Evolutionary conservation across 73 alveolate species (phyloP).

Genomic region (Paramecium biaurelia): DNA sequence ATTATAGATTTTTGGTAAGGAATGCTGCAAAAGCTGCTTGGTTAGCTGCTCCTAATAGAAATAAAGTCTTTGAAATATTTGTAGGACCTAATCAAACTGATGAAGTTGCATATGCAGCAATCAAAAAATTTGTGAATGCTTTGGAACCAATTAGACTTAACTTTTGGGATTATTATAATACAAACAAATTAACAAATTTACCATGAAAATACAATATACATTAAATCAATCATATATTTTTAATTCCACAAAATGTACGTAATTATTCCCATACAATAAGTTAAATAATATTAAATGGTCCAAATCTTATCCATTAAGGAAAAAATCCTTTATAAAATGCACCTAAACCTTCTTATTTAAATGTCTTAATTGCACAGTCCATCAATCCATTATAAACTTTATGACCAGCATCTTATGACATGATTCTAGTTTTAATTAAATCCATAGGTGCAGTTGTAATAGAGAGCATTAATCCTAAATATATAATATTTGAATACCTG

Average conservation of each 20-base stretch:
- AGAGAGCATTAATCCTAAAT: conserved; percentile 72
- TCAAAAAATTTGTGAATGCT: not conserved
- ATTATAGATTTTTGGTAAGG: not conserved
- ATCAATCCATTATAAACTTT: conserved; percentile 66
- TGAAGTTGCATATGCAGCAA: not conserved
- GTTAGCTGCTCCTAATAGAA: conserved; percentile 43
- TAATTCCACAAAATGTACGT: conserved; percentile 59
- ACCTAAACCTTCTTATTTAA: conserved; percentile 72
- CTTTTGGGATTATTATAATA: conserved; percentile 40
- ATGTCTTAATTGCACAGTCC: conserved; percentile 67
- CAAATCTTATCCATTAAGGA: conserved; percentile 88
- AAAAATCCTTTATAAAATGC: conserved; percentile 84
- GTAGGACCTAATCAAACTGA: conserved; percentile 35
- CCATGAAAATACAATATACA: conserved; percentile 8
- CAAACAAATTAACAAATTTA: conserved; percentile 10
- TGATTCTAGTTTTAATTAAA: conserved; percentile 75
- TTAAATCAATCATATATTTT: conserved; percentile 39
- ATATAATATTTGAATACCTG: conserved; percentile 5
- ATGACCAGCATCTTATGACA: conserved; percentile 74
- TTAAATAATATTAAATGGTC: conserved; percentile 68
- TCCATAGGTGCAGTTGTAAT: conserved; percentile 84
- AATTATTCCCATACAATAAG: conserved; percentile 62
- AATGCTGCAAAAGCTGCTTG: conserved; percentile 52
- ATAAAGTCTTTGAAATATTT: conserved; percentile 2
- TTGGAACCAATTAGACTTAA: conserved; percentile 31